phyloP scores from a whole-genome alignment of 2,329 filamentous ascomycete species.

The Colletotrichum cuscutae region DNA sequence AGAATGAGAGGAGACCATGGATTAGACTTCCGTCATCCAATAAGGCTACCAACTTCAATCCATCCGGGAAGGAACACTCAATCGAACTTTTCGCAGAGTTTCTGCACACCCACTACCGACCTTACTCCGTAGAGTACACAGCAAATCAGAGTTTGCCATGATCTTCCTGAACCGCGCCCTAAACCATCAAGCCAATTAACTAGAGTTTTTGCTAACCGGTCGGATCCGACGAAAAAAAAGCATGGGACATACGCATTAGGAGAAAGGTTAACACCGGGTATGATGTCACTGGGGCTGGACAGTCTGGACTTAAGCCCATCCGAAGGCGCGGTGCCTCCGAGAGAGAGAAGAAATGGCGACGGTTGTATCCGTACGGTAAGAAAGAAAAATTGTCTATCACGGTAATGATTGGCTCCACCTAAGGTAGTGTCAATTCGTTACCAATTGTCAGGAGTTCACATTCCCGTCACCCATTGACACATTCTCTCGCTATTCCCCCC shows the following conservation, averaged over 20 bases:
- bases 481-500: background rate
- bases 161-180: background rate
- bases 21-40: slow-evolving; percentile 28
- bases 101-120: background rate
- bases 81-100: slow-evolving; percentile 6
- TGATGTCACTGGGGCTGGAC: slow-evolving; percentile 24
- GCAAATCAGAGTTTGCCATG: background rate
- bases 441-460: background rate
- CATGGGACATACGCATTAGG: background rate
- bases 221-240: slow-evolving; percentile 15
- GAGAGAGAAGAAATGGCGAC: background rate
- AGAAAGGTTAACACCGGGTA: background rate
- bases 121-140: background rate
- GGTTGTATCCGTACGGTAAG: too few species aligned
- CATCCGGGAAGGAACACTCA: slow-evolving; percentile 7
- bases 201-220: slow-evolving; percentile 4
- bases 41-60: background rate
- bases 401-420: background rate
- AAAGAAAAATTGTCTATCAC: background rate
- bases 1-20: background rate
- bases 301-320: slow-evolving; percentile 4
- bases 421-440: background rate
- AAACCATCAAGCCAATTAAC: background rate
- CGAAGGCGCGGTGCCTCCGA: background rate
- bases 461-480: background rate